A percentile compares a stretch with the other conserved stretches of the same genome.
Conservation (phyloP, 1,284 basidiomycete genomes). For the Cystobasidium slooffiae region DNA sequence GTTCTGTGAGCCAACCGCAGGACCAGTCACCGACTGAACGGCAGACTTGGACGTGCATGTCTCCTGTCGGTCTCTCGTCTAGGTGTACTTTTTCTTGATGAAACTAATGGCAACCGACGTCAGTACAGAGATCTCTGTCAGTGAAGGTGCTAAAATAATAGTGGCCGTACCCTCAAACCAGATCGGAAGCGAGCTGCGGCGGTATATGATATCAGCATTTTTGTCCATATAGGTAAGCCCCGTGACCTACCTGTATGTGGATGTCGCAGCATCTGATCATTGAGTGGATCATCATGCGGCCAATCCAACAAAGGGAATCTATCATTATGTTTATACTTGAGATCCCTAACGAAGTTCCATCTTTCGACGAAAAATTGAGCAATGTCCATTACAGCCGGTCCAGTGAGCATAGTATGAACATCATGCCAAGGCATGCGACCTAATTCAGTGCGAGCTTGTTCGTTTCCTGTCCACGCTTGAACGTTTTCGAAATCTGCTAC, state of each 20-base stretch:
- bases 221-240: not conserved
- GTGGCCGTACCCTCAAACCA: slow-evolving; percentile 8
- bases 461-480: slow-evolving; percentile 67
- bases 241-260: slow-evolving; percentile 19
- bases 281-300: slow-evolving; percentile 65
- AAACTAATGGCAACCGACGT: no score
- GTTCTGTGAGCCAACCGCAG: slow-evolving; percentile 56
- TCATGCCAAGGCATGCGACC: slow-evolving; percentile 85
- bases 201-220: not conserved
- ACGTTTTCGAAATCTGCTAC: slow-evolving; percentile 76
- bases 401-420: slow-evolving; percentile 72
- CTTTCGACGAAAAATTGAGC: slow-evolving; percentile 88
- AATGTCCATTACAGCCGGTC: slow-evolving; percentile 82
- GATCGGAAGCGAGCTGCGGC: slow-evolving; percentile 20
- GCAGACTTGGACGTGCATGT: slow-evolving; percentile 67
- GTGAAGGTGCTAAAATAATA: not conserved
- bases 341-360: slow-evolving; percentile 64
- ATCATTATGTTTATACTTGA: slow-evolving; percentile 60
- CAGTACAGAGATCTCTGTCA: not conserved
- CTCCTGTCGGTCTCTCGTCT: slow-evolving; percentile 46
- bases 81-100: slow-evolving; percentile 26
- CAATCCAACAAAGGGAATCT: slow-evolving; percentile 78
- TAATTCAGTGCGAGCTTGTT: slow-evolving; percentile 58
- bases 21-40: slow-evolving; percentile 41
- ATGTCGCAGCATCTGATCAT: slow-evolving; percentile 37